Conservation (phyloP, 805 yeast species). For the Nematodospora valgi region DNA sequence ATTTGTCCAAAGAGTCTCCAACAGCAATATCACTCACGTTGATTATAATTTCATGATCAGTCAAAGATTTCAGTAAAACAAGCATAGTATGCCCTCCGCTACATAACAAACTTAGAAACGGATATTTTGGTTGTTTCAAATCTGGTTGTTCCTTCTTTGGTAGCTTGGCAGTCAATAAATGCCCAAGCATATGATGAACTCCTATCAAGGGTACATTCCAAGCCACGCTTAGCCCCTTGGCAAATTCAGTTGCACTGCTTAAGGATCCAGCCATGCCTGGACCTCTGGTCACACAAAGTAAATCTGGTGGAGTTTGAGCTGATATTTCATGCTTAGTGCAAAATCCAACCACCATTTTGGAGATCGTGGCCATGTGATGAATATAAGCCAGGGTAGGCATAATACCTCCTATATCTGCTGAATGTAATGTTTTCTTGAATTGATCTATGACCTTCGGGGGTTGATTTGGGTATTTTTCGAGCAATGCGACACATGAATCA, state of each 20-base stretch:
- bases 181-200: constrained; percentile 96
- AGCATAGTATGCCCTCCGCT: constrained; percentile 96
- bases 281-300: constrained; percentile 88
- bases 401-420: constrained; percentile 72
- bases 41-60: constrained; percentile 68
- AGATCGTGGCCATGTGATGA: constrained; percentile 67
- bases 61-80: constrained; percentile 58
- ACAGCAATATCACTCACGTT: constrained; percentile 85
- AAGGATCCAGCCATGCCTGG: constrained; percentile 96
- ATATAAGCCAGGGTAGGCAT: constrained; percentile 80
- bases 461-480: constrained; percentile 44
- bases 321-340: constrained; percentile 33
- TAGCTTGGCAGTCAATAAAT: constrained; percentile 53
- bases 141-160: constrained; percentile 41
- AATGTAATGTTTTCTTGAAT: constrained; percentile 61
- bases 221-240: constrained; percentile 80
- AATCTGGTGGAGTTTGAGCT: constrained; percentile 48
- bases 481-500: constrained; percentile 84
- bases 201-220: constrained; percentile 79
- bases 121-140: constrained; percentile 51
- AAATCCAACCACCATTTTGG: constrained; percentile 46
- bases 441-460: constrained; percentile 57
- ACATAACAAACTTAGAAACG: constrained; percentile 72
- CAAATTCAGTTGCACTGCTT: constrained; percentile 76
- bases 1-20: constrained; percentile 92